A percentile compares a stretch with the other conserved stretches of the same genome.
These are phyloP conservation scores for Debaryomyces hansenii DNA, from an alignment of 805 yeast genomes.

Conservation along the genomic window DNA sequence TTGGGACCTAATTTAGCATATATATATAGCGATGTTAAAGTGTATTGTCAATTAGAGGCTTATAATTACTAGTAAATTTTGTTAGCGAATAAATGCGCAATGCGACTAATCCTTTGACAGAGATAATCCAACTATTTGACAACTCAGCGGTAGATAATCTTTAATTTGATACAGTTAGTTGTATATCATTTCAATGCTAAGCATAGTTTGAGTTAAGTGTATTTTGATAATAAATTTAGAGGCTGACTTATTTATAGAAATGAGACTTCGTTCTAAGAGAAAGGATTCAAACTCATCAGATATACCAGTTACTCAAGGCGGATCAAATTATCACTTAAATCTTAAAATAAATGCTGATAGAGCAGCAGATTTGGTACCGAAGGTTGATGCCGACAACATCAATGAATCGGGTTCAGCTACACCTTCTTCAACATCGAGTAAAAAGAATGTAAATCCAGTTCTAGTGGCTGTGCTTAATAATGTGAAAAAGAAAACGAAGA, in stretches of 20 bases:
- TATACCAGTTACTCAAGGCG: background rate
- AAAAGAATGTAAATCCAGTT: conserved; percentile 34
- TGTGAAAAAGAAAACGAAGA: conserved; percentile 25
- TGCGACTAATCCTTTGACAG: background rate
- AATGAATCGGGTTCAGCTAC: background rate
- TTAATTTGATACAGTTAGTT: too few species aligned
- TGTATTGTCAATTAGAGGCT: background rate
- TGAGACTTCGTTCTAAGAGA: background rate
- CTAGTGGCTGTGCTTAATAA: conserved; percentile 34
- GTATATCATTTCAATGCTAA: background rate
- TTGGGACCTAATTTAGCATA: background rate
- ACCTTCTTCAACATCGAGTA: conserved; percentile 2
- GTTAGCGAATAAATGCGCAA: background rate
- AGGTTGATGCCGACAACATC: background rate
- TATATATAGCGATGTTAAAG: background rate
- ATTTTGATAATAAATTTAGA: background rate
- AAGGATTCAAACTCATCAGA: background rate
- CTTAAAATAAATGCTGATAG: conserved; percentile 35
- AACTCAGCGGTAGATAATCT: too few species aligned
- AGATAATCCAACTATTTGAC: background rate
- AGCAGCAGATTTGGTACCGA: conserved; percentile 38
- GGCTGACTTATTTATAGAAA: background rate
- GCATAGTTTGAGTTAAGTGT: background rate
- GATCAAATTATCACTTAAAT: conserved; percentile 14
- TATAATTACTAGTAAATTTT: background rate